Conservation (phyloP, 345 rosid species). For the Pistacia integerrima region DNA sequence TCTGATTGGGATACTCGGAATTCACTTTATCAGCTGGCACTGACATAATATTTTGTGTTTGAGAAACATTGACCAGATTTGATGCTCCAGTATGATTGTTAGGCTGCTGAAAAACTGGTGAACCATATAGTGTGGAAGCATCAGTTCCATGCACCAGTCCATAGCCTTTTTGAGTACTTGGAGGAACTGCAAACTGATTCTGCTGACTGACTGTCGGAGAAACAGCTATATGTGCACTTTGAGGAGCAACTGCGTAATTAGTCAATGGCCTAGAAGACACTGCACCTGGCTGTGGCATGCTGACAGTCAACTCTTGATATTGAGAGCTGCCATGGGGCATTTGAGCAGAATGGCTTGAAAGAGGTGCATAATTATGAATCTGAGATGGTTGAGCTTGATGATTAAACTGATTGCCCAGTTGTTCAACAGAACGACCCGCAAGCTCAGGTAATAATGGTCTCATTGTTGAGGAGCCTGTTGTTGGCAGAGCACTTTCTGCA, state of each 20-base stretch:
- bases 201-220: conserved; percentile 59
- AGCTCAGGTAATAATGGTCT: conserved; percentile 49
- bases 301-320: conserved; percentile 49
- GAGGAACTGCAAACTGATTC: conserved; percentile 54
- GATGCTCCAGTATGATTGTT: conserved; percentile 34
- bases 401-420: conserved; percentile 51
- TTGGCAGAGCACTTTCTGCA: conserved; percentile 47
- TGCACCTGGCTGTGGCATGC: conserved; percentile 49
- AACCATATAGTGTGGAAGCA: conserved; percentile 41
- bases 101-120: conserved; percentile 45
- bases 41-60: conserved; percentile 47
- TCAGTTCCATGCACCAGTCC: conserved; percentile 47
- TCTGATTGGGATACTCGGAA: conserved; percentile 52
- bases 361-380: conserved; percentile 46
- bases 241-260: conserved; percentile 45
- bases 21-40: conserved; percentile 40
- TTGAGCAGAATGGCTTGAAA: conserved; percentile 46
- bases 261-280: conserved; percentile 40
- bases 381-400: conserved; percentile 43
- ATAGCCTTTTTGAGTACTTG: conserved; percentile 42
- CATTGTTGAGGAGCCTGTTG: conserved; percentile 39
- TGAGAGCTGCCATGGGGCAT: conserved; percentile 42
- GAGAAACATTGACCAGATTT: conserved; percentile 56
- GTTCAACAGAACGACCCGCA: conserved; percentile 44
- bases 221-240: conserved; percentile 53